Evolutionary conservation across 2,329 filamentous ascomycete species (phyloP), one percentile per base, ranked within the genome.

Genomic region (Cladobotryum mycophilum): DNA sequence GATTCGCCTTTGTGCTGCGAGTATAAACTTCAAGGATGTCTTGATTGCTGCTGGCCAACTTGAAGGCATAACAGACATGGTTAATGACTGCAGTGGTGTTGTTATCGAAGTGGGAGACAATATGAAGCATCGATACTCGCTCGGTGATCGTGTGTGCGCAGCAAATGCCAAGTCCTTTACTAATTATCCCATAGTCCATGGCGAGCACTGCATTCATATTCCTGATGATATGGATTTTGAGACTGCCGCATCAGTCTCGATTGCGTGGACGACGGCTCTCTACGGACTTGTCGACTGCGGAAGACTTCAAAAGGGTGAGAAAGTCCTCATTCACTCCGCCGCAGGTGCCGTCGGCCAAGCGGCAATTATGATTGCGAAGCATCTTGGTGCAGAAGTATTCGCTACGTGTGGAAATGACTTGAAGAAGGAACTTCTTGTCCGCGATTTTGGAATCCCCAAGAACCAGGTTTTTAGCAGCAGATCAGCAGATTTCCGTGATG

Each of bases 21-120:
- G 64, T 14, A 56, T 69, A 44, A 67, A 68, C 54, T 68, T 70
- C 56, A 65, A 65, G 40, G 67, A 70, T 36, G 62, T 70, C 3
- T 58, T 68, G 2, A 61, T 70, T 18, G 62, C 66, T 2, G 53
- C 67, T 13, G 69, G 68, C 3, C 62, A 67, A 44, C 55, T 69
- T 3, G 56, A 60, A 1, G 58, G 61, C 1, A 52, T 60, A 5
- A 57, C 55, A 1, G 49, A 54, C 11, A 63, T 71, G 56, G 63
- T 61, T 3, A 60, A 61, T 5, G 69, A 70, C 45, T 63, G 61
- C 22, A 58, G 64, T 4, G 70, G 69, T 4, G 50, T 65, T 5
- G 56, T 68, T 3, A 54, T 59, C 1, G 56, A 58, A 8, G 63
- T 70, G 3, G 68, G 65, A 2, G 43, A 47, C 7, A 58, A 59